Evolutionary conservation across 2,329 filamentous ascomycete genomes (phyloP), one percentile per base, ranked within the genome.

Genomic region (Karstenula rhodostoma): DNA sequence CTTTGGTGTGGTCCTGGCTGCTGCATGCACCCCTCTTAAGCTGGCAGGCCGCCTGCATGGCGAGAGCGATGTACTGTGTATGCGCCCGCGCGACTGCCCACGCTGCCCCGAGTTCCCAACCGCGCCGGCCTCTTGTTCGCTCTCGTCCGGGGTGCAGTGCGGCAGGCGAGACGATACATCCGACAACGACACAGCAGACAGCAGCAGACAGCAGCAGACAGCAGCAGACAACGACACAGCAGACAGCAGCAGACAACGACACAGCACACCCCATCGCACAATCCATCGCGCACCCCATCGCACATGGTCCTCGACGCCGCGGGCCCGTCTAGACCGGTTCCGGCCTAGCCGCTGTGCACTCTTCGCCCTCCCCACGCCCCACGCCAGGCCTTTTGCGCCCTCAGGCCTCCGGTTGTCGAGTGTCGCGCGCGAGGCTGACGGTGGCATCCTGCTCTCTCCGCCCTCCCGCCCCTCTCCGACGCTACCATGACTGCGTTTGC

Each of bases 401-500:
- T 57, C 47, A 43, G 54, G 19, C 22, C 23, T 40, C 47, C 60
- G 49, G 33, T 27, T 19, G n/a, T 27, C 52, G 8, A 8, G 8
- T 5, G 29, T 46, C 52, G 52, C n/a, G 40, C 52, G 52, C 52
- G 52, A 44, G 52, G 52, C 42, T 46, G 42, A 37, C 37, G 19
- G 40, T 25, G 33, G 32, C 3, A 25, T 25, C 42, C 42, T 9
- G 23, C 52, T 8, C 40, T 13, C 42, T 15, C 32, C 27, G 4
- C 42, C 13, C 40, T 19, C 42, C 4, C 43, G n/a, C 42, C 37
- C 42, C 25, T 52, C 59, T 33, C 53, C 53, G 44, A 53, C 62
- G 66, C 64, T 48, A 50, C 47, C 59, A 75, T 75, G 73, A 70
- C 72, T 51, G 63, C 68, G 52, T 73, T 76, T 64, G 68, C 67